A percentile compares a stretch with the other conserved stretches of the same genome.
Evolutionary conservation across 805 yeast species (phyloP).

Genomic region (Monosporozyma aerobia): DNA sequence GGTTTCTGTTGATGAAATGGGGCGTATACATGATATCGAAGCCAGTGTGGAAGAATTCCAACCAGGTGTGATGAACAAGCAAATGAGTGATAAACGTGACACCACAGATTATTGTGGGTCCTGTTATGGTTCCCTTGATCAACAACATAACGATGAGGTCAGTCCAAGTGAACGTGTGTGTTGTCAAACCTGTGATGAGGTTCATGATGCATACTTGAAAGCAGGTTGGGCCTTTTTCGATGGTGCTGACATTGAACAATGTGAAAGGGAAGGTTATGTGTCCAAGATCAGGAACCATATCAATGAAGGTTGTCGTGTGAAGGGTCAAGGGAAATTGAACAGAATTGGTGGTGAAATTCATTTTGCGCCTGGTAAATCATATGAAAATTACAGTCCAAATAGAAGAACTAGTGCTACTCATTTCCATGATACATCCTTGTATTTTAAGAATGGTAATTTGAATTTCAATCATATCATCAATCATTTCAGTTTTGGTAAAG

Average conservation of each 20-base stretch:
- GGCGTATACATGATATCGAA: constrained; percentile 37
- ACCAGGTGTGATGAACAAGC: constrained; percentile 1
- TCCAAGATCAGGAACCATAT: constrained; percentile 46
- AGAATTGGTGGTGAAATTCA: constrained; percentile 87
- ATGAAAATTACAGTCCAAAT: constrained; percentile 29
- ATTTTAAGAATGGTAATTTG: constrained; percentile 47
- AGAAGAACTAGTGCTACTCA: constrained; percentile 36
- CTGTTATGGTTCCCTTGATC: constrained; percentile 78
- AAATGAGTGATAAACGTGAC: background rate
- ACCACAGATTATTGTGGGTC: constrained; percentile 62
- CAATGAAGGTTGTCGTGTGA: constrained; percentile 79
- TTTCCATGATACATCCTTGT: constrained; percentile 77
- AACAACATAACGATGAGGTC: constrained; percentile 35
- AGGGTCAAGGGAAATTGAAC: constrained; percentile 70
- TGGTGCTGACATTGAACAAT: constrained; percentile 79
- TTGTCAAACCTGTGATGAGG: constrained; percentile 81
- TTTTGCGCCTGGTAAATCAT: constrained; percentile 90
- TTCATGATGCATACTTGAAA: constrained; percentile 66
- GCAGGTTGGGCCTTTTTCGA: constrained; percentile 85
- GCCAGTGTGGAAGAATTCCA: constrained; percentile 25
- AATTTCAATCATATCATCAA: constrained; percentile 71
- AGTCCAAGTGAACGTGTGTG: constrained; percentile 42
- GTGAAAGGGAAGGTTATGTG: constrained; percentile 84
- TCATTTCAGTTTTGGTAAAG: constrained; percentile 71
- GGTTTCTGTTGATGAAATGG: constrained; percentile 33